Percentiles rank a stretch among this genome's conserved stretches.
Evolutionary conservation across 345 rosid genomes (phyloP).

Genomic region (Camelina neglecta): DNA sequence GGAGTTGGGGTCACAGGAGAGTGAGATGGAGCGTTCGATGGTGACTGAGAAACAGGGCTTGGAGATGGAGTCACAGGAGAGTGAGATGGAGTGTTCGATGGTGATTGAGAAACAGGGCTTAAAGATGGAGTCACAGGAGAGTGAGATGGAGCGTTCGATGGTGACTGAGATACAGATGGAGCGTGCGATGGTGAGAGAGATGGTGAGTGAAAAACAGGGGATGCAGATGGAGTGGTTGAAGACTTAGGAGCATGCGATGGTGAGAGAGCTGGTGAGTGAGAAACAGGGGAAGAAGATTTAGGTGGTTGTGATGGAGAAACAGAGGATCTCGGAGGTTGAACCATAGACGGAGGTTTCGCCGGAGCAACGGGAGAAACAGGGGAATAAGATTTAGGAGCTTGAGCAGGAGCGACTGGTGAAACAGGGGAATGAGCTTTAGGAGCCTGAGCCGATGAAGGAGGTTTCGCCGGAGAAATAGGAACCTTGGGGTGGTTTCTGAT

Average conservation of each 20-base stretch:
- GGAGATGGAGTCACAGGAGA: too few relatives aligned
- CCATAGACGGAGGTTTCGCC: background rate
- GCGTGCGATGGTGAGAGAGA: constrained; percentile 24
- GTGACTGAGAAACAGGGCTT: constrained; percentile 4
- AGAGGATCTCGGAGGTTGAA: background rate
- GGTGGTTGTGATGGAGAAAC: constrained; percentile 22
- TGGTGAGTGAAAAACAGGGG: too few relatives aligned
- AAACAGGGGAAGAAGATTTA: constrained; percentile 9
- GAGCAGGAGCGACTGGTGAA: constrained; percentile 18
- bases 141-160: constrained; percentile 5
- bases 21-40: constrained; percentile 7
- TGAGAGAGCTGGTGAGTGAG: constrained; percentile 24
- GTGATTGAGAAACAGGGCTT: background rate
- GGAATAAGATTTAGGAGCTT: constrained; percentile 29
- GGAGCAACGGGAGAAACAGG: constrained; percentile 17
- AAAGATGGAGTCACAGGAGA: background rate
- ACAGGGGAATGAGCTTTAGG: constrained; percentile 31
- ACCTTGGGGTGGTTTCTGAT: background rate
- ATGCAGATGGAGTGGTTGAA: background rate
- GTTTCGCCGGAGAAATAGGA: constrained; percentile 38
- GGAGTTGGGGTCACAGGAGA: background rate
- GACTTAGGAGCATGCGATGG: background rate
- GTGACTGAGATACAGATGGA: background rate
- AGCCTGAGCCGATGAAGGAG: constrained; percentile 27
- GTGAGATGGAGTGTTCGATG: too few relatives aligned